Conservation (phyloP, 805 yeast genomes). For the Cyberlindnera mycetangii region DNA sequence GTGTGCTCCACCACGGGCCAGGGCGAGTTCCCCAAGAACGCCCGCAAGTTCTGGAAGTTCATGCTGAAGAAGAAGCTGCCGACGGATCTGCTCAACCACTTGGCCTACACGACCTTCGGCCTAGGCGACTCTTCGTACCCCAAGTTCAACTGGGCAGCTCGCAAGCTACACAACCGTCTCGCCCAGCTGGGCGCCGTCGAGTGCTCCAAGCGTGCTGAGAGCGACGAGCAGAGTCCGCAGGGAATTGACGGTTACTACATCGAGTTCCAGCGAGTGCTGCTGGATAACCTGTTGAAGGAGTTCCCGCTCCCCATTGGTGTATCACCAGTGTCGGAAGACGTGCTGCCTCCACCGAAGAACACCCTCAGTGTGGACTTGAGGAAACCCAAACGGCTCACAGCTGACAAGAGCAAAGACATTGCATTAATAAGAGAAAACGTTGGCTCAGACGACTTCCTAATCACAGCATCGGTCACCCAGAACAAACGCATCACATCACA, state of each 20-base stretch:
- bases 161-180: conserved; percentile 75
- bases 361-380: conserved; percentile 28
- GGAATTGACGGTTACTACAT: conserved; percentile 74
- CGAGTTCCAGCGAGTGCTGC: conserved; percentile 62
- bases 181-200: conserved; percentile 79
- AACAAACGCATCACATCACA: conserved; percentile 63
- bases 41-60: conserved; percentile 69
- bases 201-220: conserved; percentile 73
- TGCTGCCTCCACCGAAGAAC: conserved; percentile 38
- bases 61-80: conserved; percentile 67
- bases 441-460: conserved; percentile 8
- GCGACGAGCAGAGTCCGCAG: conserved; percentile 80
- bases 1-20: conserved; percentile 93
- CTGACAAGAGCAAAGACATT: conserved; percentile 25
- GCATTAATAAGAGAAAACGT: conserved; percentile 32
- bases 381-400: conserved; percentile 32
- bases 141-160: conserved; percentile 81
- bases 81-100: conserved; percentile 54
- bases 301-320: conserved; percentile 35
- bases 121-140: conserved; percentile 93
- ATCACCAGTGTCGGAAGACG: conserved; percentile 32
- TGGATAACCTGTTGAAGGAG: conserved; percentile 33
- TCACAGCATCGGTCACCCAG: conserved; percentile 42
- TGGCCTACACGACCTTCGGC: conserved; percentile 75
- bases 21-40: conserved; percentile 86